phyloP scores from a whole-genome alignment of 148 eudicot genomes.

The Spergularia bocconei region DNA sequence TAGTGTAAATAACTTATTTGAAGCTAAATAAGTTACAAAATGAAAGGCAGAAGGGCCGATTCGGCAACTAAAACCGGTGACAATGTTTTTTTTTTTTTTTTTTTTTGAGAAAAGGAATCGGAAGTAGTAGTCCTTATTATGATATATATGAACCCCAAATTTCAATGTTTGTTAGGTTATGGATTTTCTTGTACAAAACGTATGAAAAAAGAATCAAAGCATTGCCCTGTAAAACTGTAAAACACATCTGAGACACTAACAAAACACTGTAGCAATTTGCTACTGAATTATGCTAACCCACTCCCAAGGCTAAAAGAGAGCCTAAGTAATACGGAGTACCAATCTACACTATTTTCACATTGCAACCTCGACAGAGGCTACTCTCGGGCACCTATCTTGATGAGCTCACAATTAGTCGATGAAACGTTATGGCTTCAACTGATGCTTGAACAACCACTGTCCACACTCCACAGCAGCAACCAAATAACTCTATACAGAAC shows the following conservation, averaged over 20 bases:
- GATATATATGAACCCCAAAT: slow-evolving; percentile 8
- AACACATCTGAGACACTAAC: slow-evolving; percentile 12
- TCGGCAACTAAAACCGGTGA: no score
- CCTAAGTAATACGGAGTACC: not conserved
- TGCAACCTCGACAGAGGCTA: slow-evolving; percentile 4
- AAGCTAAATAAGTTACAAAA: no score
- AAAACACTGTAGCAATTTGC: slow-evolving; percentile 27
- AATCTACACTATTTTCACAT: slow-evolving; percentile 26
- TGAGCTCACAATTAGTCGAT: slow-evolving; percentile 5
- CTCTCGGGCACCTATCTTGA: slow-evolving; percentile 9
- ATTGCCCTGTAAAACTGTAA: not conserved
- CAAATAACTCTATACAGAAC: slow-evolving; percentile 11
- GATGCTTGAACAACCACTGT: not conserved
- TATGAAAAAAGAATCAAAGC: slow-evolving; percentile 5
- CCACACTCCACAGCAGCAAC: not conserved
- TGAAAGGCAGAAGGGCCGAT: no score
- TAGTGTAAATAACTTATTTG: no score
- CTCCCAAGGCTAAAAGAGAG: slow-evolving; percentile 13
- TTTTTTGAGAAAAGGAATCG: no score
- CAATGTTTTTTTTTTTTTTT: no score
- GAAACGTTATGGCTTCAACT: not conserved
- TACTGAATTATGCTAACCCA: slow-evolving; percentile 18
- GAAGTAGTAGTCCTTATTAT: not conserved
- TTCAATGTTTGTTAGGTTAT: not conserved
- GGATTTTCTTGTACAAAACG: slow-evolving; percentile 25